Conservation (phyloP, 768 basidiomycete species). For the Lactifluus subvellereus region DNA sequence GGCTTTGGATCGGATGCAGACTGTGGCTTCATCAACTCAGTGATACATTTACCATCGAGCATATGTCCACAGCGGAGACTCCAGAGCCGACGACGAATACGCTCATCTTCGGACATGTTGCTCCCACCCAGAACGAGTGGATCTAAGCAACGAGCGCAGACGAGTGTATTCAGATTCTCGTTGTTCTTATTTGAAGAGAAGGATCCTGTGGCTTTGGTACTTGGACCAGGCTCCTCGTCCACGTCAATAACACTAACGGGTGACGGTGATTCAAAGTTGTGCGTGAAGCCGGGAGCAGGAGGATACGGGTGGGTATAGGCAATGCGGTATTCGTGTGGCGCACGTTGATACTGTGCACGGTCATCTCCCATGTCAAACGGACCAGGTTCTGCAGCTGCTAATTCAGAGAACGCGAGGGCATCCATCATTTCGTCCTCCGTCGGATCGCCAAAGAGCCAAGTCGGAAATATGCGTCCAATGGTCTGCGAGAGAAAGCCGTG, state of each 20-base stretch:
- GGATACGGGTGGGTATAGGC: slow-evolving; percentile 60
- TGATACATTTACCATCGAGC: slow-evolving; percentile 70
- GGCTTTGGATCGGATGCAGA: not conserved
- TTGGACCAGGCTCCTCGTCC: slow-evolving; percentile 34
- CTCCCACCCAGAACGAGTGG: slow-evolving; percentile 52
- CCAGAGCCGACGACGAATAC: slow-evolving; percentile 52
- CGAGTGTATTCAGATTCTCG: slow-evolving; percentile 43
- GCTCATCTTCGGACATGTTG: slow-evolving; percentile 38
- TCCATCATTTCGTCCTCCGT: slow-evolving; percentile 22
- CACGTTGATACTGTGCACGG: not conserved
- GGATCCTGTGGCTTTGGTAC: slow-evolving; percentile 24
- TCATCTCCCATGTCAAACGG: slow-evolving; percentile 4
- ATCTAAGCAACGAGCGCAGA: slow-evolving; percentile 63
- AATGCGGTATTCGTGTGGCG: slow-evolving; percentile 43
- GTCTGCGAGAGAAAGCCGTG: slow-evolving; percentile 21
- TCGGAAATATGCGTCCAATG: slow-evolving; percentile 17
- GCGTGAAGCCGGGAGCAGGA: slow-evolving; percentile 58
- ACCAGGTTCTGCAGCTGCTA: not conserved
- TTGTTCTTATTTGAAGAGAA: slow-evolving; percentile 27
- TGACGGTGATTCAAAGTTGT: slow-evolving; percentile 49
- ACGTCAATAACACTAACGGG: slow-evolving; percentile 43
- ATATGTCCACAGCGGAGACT: slow-evolving; percentile 71
- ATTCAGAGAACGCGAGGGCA: slow-evolving; percentile 21
- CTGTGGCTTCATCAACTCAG: slow-evolving; percentile 47
- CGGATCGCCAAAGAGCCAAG: slow-evolving; percentile 22